Conservation (phyloP, 352 stramenopile genomes). For the Globisporangium acanthophoron region DNA sequence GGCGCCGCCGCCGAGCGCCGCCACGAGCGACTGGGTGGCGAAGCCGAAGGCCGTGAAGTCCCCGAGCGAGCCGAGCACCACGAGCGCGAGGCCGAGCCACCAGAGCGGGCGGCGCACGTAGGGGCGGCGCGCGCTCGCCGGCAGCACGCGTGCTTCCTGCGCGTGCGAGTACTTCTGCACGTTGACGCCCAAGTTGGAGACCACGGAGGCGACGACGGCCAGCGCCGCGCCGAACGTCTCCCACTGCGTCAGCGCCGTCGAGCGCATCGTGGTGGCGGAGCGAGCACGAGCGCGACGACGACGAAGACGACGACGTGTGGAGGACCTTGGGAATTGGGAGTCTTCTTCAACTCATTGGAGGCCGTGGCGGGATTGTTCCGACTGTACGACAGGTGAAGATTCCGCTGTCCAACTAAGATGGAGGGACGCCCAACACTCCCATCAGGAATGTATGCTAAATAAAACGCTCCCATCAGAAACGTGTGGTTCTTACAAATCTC, state of each 20-base stretch:
- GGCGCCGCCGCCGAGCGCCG: slow-evolving; percentile 74
- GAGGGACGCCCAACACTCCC: no score
- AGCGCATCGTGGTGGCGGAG: background rate
- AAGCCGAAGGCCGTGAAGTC: slow-evolving; percentile 90
- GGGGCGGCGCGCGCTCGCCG: slow-evolving; percentile 41
- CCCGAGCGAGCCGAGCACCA: slow-evolving; percentile 76
- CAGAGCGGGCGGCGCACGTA: slow-evolving; percentile 87
- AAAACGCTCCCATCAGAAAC: no score
- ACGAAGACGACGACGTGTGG: no score
- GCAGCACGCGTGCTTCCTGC: slow-evolving; percentile 36
- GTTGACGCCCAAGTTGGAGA: slow-evolving; percentile 89
- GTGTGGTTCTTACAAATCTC: no score
- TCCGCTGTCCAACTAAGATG: no score
- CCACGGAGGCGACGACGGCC: slow-evolving; percentile 69
- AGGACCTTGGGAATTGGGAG: no score
- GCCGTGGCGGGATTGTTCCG: no score
- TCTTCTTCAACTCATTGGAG: no score
- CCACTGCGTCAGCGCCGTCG: slow-evolving; percentile 43
- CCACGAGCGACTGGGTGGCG: slow-evolving; percentile 86
- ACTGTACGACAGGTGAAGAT: no score
- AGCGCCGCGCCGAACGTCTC: slow-evolving; percentile 81
- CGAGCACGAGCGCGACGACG: no score
- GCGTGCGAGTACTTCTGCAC: slow-evolving; percentile 88
- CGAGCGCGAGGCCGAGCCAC: slow-evolving; percentile 77
- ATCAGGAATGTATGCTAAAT: no score